phyloP scores from a whole-genome alignment of 2,329 filamentous ascomycete species.

The Colletotrichum truncatum region DNA sequence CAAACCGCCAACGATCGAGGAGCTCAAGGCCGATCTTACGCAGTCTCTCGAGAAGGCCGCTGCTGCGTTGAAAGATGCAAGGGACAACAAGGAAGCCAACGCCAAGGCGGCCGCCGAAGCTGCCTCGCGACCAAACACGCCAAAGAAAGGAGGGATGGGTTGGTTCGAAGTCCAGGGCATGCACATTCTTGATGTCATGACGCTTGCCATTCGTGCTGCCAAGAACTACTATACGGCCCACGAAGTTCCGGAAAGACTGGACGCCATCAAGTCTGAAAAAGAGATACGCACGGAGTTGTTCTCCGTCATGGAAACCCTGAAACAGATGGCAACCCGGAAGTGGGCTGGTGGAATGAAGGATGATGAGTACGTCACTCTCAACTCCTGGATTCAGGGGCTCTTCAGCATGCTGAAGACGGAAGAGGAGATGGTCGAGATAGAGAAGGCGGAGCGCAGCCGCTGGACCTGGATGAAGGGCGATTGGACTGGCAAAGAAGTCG shows the following conservation, averaged over 20 bases:
- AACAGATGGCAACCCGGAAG: constrained; percentile 87
- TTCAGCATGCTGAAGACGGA: constrained; percentile 80
- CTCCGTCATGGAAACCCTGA: constrained; percentile 87
- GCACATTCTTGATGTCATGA: constrained; percentile 91
- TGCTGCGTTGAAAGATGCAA: constrained; percentile 71
- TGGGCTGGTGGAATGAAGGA: constrained; percentile 84
- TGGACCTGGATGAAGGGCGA: constrained; percentile 85
- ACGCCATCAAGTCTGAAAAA: constrained; percentile 87
- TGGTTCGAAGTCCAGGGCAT: constrained; percentile 92
- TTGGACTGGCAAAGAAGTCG: constrained; percentile 79
- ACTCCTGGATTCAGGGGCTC: constrained; percentile 82
- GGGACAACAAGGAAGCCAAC: constrained; percentile 41
- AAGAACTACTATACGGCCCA: constrained; percentile 97
- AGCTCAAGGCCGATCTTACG: constrained; percentile 75
- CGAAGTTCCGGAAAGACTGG: constrained; percentile 84
- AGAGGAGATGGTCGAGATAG: constrained; percentile 78
- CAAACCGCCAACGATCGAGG: constrained; percentile 83
- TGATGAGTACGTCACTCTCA: constrained; percentile 80
- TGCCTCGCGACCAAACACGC: not conserved
- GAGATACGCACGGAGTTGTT: constrained; percentile 86
- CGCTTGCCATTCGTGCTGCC: constrained; percentile 92
- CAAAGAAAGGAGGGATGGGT: constrained; percentile 61
- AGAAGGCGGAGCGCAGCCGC: constrained; percentile 73
- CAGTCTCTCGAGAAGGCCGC: constrained; percentile 75
- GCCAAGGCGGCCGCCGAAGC: constrained; percentile 5